phyloP scores from a whole-genome alignment of 495 filamentous ascomycete species.

The Lasiosphaeria ovina region DNA sequence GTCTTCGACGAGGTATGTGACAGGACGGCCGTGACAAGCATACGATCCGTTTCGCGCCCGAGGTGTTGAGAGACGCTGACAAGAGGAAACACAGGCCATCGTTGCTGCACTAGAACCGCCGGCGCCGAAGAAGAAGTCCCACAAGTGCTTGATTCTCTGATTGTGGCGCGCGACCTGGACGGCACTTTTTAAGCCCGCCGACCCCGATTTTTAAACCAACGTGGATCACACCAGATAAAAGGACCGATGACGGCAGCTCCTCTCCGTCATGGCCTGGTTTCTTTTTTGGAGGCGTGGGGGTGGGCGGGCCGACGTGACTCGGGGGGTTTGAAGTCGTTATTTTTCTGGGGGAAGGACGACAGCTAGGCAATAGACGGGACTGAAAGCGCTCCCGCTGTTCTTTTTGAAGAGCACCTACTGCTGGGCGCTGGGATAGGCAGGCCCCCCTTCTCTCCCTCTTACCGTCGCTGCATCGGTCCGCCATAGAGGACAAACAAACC shows the following conservation, averaged over 20 bases:
- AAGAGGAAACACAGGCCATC: slow-evolving; percentile 60
- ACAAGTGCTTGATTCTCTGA: slow-evolving; percentile 54
- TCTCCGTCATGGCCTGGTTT: background rate
- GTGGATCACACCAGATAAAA: slow-evolving; percentile 3
- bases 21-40: slow-evolving; percentile 17
- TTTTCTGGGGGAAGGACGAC: no score
- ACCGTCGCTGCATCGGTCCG: no score
- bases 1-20: slow-evolving; percentile 92
- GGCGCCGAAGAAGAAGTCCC: slow-evolving; percentile 61
- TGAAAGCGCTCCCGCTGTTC: no score
- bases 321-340: no score
- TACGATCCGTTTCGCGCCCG: background rate
- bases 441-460: no score
- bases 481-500: no score
- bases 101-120: slow-evolving; percentile 88
- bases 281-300: background rate
- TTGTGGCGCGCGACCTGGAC: slow-evolving; percentile 2
- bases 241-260: background rate
- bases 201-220: slow-evolving; percentile 8
- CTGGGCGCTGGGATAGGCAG: no score
- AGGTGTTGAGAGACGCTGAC: background rate
- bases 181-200: background rate
- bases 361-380: no score
- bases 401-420: no score
- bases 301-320: background rate